Base-by-base conservation (phyloP, 2,329 filamentous ascomycete species). In the Aspergillus intermedius region DNA sequence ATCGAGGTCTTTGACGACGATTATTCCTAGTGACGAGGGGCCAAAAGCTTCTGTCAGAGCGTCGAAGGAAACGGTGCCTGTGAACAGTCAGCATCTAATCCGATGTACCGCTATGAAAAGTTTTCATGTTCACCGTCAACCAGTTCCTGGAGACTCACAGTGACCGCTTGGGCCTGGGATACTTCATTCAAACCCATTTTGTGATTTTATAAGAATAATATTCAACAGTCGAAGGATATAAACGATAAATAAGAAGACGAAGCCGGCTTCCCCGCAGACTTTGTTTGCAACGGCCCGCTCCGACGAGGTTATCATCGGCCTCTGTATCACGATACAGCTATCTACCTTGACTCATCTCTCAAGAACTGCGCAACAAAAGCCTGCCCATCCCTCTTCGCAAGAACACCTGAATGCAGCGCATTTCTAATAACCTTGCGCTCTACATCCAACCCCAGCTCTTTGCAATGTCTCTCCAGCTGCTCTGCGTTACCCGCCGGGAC, bases 1-100 rank as follows among this genome's bases (percentile, higher is more conserved):
- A 0, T 90, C 88, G 0, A 97, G 80, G 64, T 90, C 88, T 64
- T 87, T 89, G 43, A 98, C 91, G n/a, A 97, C 75, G 48, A 98
- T 84, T 46, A 98, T 95, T 0, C 93, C 93, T 10, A 97, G 76
- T 2, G 90, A 95, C 22, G 87, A 82, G 1, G 91, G 89, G 0
- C 93, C 93, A 65, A 98, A 97, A 0, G 93, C 93, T 58, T 86
- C 65, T 28, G 72, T 68, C 10, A 77, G 64, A 8, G 68, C 70
- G 15, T 69, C 62, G 51, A 73, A 74, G 5, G 73, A 66, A 41
- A 77, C 63, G 5, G 64, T 58, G 44, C 68, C 71, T 68, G 46
- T 12, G 13, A 25, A 6, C 2, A 6, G 10, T 57, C 35, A 59
- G 42, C 15, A 40, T 49, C 13, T 44, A 35, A 15, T 41, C 21